These are phyloP conservation scores for Leccinum aurantiacum DNA, from an alignment of 768 basidiomycete genomes.

Conservation along the genomic window DNA sequence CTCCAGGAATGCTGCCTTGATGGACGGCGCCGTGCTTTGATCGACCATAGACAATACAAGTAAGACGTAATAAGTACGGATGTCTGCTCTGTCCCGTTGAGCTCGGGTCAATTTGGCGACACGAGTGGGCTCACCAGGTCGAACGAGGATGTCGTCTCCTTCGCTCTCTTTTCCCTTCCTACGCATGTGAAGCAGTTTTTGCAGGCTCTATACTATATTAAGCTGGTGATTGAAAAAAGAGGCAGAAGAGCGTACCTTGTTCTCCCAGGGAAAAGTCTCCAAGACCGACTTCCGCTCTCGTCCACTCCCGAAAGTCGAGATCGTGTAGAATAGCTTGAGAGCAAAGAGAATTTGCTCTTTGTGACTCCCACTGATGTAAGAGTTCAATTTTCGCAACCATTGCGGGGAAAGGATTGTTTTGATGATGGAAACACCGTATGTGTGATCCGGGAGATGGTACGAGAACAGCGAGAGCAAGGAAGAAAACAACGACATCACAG, in stretches of 20 bases:
- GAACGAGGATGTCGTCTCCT: conserved; percentile 39
- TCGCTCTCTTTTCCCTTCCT: conserved; percentile 51
- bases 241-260: conserved; percentile 50
- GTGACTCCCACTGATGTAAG: conserved; percentile 59
- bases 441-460: conserved; percentile 67
- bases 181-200: conserved; percentile 70
- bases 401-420: conserved; percentile 56
- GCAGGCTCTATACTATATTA: conserved; percentile 47
- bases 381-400: conserved; percentile 57
- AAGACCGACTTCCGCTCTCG: conserved; percentile 59
- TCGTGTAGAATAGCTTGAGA: conserved; percentile 59
- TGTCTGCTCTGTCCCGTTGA: conserved; percentile 49
- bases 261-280: conserved; percentile 77
- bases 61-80: conserved; percentile 71
- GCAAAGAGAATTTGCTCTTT: conserved; percentile 67
- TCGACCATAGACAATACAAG: conserved; percentile 76
- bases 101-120: not conserved
- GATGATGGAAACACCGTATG: conserved; percentile 60
- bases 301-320: conserved; percentile 67
- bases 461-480: conserved; percentile 63
- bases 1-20: conserved; percentile 68
- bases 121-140: conserved; percentile 50
- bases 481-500: conserved; percentile 54
- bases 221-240: conserved; percentile 1
- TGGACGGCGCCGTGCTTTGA: conserved; percentile 41